Conservation (phyloP, 2,329 filamentous ascomycete species). For the Didymella lethalis region DNA sequence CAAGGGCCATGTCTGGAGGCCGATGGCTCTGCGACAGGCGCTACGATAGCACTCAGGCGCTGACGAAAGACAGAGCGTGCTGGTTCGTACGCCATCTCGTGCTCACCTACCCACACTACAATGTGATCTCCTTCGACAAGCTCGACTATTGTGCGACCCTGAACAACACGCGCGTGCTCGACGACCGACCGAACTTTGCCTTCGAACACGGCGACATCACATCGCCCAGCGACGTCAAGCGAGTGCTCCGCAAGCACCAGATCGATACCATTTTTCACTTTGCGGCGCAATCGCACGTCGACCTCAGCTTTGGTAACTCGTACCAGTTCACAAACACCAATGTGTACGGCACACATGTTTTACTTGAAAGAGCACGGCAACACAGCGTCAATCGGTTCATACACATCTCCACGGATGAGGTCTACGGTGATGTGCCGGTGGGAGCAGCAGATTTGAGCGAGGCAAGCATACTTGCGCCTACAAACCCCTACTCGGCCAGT, state of each 20-base stretch:
- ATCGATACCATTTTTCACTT: constrained; percentile 87
- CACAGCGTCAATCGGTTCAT: constrained; percentile 76
- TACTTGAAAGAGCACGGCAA: constrained; percentile 78
- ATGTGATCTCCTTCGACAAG: constrained; percentile 84
- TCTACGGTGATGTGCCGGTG: constrained; percentile 80
- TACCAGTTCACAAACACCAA: constrained; percentile 84
- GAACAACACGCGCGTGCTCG: constrained; percentile 77
- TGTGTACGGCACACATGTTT: constrained; percentile 82
- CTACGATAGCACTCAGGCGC: constrained; percentile 9
- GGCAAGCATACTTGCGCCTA: constrained; percentile 76
- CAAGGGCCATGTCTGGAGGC: constrained; percentile 9
- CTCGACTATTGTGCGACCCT: constrained; percentile 82
- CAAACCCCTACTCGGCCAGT: constrained; percentile 82
- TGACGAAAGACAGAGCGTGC: constrained; percentile 66
- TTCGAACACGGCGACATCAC: constrained; percentile 84
- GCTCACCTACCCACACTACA: constrained; percentile 78
- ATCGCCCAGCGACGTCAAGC: constrained; percentile 72
- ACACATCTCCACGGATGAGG: constrained; percentile 85
- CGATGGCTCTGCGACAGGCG: constrained; percentile 14
- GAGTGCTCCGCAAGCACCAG: constrained; percentile 72
- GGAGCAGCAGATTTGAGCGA: constrained; percentile 76
- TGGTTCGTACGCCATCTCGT: constrained; percentile 83
- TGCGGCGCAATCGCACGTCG: constrained; percentile 85
- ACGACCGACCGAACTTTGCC: constrained; percentile 73
- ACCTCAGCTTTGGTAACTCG: constrained; percentile 82